phyloP scores from a whole-genome alignment of 495 filamentous ascomycete genomes.

The Lasiosphaeria miniovina region DNA sequence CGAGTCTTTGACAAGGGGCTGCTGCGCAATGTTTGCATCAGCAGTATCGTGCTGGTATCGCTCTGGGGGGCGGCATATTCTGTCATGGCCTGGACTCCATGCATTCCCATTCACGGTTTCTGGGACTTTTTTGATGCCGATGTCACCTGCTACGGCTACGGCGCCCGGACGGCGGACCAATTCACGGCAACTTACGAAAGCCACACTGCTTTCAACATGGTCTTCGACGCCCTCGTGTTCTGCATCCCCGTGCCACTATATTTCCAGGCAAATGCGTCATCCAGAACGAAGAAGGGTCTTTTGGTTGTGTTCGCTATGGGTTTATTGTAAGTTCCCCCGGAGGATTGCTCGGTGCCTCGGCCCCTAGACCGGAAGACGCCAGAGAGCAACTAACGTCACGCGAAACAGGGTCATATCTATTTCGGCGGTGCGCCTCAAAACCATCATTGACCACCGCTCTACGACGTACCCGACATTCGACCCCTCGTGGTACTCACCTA shows the following conservation, averaged over 20 bases:
- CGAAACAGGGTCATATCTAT: slow-evolving; percentile 27
- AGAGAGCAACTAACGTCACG: slow-evolving; percentile 17
- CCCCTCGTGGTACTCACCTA: slow-evolving; percentile 34
- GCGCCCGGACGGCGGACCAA: slow-evolving; percentile 17
- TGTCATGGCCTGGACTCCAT: slow-evolving; percentile 34
- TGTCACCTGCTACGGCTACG: slow-evolving; percentile 28
- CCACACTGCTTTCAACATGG: slow-evolving; percentile 32
- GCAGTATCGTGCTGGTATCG: slow-evolving; percentile 22
- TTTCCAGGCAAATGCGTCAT: slow-evolving; percentile 22
- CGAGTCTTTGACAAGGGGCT: slow-evolving; percentile 26
- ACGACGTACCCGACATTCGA: slow-evolving; percentile 31
- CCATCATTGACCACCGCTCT: slow-evolving; percentile 28
- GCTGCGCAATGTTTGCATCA: slow-evolving; percentile 17
- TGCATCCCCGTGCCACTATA: slow-evolving; percentile 31
- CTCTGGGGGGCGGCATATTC: slow-evolving; percentile 34
- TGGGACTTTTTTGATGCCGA: slow-evolving; percentile 17
- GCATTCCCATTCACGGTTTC: slow-evolving; percentile 25
- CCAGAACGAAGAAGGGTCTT: slow-evolving; percentile 20
- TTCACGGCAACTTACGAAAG: slow-evolving; percentile 31
- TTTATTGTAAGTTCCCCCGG: slow-evolving; percentile 24
- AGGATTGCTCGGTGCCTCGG: no score
- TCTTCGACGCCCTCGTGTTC: slow-evolving; percentile 30
- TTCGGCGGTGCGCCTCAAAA: slow-evolving; percentile 30
- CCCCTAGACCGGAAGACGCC: slow-evolving; percentile 17
- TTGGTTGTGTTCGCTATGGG: slow-evolving; percentile 31